Percentiles rank a stretch among this genome's conserved stretches.
These are phyloP conservation scores for Polyporus arcularius DNA, from an alignment of 768 basidiomycete genomes.

Conservation along the genomic window DNA sequence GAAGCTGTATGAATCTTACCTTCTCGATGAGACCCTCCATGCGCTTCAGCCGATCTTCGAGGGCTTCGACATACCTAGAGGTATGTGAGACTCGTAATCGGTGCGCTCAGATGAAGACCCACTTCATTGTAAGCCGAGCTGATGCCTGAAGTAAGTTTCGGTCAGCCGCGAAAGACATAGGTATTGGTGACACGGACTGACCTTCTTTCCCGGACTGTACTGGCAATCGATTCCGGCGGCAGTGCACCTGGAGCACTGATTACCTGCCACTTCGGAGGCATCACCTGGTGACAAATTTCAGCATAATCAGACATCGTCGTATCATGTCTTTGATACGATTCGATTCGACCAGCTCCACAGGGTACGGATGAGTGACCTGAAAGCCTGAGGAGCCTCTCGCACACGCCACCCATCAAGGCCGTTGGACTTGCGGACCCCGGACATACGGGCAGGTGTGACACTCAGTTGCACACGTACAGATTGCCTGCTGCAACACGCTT, in stretches of 20 bases:
- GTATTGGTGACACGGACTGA: background rate
- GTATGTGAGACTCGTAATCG: background rate
- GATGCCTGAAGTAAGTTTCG: background rate
- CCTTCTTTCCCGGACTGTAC: background rate
- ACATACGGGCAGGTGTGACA: too few relatives aligned
- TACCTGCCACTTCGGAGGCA: background rate
- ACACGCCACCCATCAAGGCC: too few relatives aligned
- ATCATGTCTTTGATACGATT: too few relatives aligned
- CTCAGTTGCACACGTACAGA: too few relatives aligned
- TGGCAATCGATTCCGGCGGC: background rate
- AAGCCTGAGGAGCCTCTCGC: too few relatives aligned
- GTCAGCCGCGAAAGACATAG: background rate
- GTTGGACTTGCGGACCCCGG: too few relatives aligned
- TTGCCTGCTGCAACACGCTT: too few relatives aligned
- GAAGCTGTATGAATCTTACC: background rate
- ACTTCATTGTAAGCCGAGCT: constrained; percentile 7
- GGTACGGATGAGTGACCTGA: too few relatives aligned
- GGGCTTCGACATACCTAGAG: constrained; percentile 19
- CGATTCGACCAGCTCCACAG: too few relatives aligned
- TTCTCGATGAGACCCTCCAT: constrained; percentile 24
- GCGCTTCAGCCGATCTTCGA: constrained; percentile 21
- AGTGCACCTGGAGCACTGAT: constrained; percentile 4
- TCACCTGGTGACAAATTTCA: too few relatives aligned
- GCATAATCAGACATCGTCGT: too few relatives aligned
- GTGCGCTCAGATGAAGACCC: background rate